phyloP scores from a whole-genome alignment of 257 asterid genomes.

The Solanum corneliomulleri region DNA sequence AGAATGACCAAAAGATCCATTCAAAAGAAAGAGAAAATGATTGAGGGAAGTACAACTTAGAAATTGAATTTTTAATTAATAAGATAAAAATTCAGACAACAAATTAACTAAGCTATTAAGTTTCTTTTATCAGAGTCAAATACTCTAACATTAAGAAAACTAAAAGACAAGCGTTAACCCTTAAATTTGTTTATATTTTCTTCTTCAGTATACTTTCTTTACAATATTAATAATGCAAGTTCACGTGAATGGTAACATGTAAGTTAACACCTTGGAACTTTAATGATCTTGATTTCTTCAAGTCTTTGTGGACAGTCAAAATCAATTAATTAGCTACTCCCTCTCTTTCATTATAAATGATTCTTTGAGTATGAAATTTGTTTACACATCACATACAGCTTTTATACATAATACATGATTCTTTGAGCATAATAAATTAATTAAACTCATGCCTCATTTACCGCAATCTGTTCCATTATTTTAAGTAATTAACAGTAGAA shows the following conservation, averaged over 20 bases:
- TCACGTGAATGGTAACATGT: not conserved
- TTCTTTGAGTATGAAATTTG: too few relatives aligned
- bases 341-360: too few relatives aligned
- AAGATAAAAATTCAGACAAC: too few relatives aligned
- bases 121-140: not conserved
- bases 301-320: not conserved
- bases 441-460: too few relatives aligned
- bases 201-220: not conserved
- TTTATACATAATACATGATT: too few relatives aligned
- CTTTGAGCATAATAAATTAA: too few relatives aligned
- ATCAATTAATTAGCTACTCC: not conserved
- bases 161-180: not conserved
- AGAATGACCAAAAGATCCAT: not conserved
- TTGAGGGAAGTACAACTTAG: fast-evolving
- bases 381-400: too few relatives aligned
- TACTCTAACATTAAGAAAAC: not conserved
- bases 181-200: not conserved
- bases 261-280: not conserved
- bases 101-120: not conserved
- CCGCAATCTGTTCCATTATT: too few relatives aligned
- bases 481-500: too few relatives aligned
- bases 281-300: not conserved
- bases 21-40: not conserved
- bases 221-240: not conserved
- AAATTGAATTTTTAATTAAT: too few relatives aligned